Conservation (phyloP, 768 basidiomycete genomes). For the Kwoniella europaea region DNA sequence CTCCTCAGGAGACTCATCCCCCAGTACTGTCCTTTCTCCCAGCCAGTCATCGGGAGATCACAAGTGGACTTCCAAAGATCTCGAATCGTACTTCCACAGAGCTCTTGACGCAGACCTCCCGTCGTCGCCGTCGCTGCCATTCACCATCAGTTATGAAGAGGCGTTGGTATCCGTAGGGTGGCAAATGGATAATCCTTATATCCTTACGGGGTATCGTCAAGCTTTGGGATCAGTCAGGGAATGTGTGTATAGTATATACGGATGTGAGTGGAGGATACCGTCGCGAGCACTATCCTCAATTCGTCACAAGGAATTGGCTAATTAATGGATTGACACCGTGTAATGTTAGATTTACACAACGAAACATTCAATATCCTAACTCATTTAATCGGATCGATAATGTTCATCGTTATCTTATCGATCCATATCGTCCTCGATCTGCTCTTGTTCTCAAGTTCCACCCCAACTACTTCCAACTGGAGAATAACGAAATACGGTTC, state of each 20-base stretch:
- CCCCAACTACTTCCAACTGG: no score
- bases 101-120: background rate
- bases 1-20: background rate
- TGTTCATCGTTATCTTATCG: slow-evolving; percentile 64
- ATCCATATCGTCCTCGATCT: slow-evolving; percentile 29
- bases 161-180: slow-evolving; percentile 44
- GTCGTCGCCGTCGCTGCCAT: background rate
- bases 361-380: slow-evolving; percentile 81
- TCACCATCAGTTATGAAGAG: slow-evolving; percentile 43
- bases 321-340: no score
- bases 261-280: slow-evolving; percentile 30
- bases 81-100: background rate
- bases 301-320: no score
- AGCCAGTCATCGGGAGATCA: background rate
- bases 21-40: background rate
- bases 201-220: slow-evolving; percentile 49
- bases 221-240: slow-evolving; percentile 32
- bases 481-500: background rate
- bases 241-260: slow-evolving; percentile 45
- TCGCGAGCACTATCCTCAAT: no score
- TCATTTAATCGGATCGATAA: slow-evolving; percentile 73
- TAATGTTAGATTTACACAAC: slow-evolving; percentile 50
- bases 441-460: no score
- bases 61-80: background rate
- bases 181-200: slow-evolving; percentile 55